phyloP scores from a whole-genome alignment of 2,329 filamentous ascomycete genomes.

The Didymella exigua region DNA sequence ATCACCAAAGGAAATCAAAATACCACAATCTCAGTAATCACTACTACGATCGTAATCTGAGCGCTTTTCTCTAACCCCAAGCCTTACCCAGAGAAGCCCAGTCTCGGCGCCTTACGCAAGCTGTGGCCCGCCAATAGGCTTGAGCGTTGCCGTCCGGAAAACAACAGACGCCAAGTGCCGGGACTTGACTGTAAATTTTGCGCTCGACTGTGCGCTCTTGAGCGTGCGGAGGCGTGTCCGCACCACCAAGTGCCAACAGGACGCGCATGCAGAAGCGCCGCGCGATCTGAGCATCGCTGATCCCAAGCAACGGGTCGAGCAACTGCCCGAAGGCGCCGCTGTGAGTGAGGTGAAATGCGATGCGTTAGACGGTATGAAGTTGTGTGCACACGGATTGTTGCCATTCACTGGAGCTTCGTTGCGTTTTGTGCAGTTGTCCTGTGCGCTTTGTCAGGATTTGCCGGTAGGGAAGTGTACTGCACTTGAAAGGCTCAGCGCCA shows the following conservation, averaged over 20 bases:
- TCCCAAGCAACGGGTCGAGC: neutral
- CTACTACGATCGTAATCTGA: neutral
- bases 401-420: neutral
- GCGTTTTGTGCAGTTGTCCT: neutral
- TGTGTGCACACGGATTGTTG: neutral
- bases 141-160: neutral
- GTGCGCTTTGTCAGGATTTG: neutral
- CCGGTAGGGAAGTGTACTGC: neutral
- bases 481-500: neutral
- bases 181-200: neutral
- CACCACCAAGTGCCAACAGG: neutral
- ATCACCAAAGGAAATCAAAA: slow-evolving; percentile 1
- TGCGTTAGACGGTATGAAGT: neutral
- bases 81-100: neutral
- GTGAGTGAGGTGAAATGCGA: neutral
- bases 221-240: neutral
- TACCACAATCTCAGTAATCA: neutral
- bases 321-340: slow-evolving; percentile 4
- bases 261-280: neutral
- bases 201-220: neutral
- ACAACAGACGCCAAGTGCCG: neutral
- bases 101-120: neutral
- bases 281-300: slow-evolving; percentile 3
- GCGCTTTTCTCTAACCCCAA: neutral
- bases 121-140: neutral